These are phyloP conservation scores for Dioszegia hungarica DNA, from an alignment of 768 basidiomycete genomes.

Conservation along the genomic window DNA sequence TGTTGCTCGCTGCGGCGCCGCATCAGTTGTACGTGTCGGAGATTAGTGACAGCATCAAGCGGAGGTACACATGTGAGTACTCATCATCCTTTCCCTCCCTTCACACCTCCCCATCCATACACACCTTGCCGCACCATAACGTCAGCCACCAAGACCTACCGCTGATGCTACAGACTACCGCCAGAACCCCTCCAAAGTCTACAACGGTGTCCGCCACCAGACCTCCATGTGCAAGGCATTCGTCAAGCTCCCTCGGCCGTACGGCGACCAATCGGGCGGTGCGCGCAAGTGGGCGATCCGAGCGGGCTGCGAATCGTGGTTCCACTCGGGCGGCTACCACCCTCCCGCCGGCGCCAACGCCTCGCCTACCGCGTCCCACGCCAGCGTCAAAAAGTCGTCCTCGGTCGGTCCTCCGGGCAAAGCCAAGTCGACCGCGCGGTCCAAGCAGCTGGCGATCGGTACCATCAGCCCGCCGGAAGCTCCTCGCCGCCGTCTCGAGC, in stretches of 20 bases:
- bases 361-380: slow-evolving; percentile 1
- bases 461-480: slow-evolving; percentile 4
- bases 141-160: background rate
- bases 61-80: slow-evolving; percentile 42
- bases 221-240: slow-evolving; percentile 47
- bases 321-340: slow-evolving; percentile 35
- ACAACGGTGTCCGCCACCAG: slow-evolving; percentile 48
- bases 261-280: slow-evolving; percentile 46
- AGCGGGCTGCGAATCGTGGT: slow-evolving; percentile 46
- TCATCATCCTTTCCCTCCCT: slow-evolving; percentile 3
- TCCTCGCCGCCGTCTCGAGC: background rate
- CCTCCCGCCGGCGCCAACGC: slow-evolving; percentile 17
- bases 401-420: slow-evolving; percentile 21
- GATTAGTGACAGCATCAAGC: slow-evolving; percentile 43
- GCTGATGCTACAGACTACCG: slow-evolving; percentile 35
- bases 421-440: slow-evolving; percentile 32
- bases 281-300: slow-evolving; percentile 47
- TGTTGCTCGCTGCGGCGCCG: slow-evolving; percentile 37
- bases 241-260: slow-evolving; percentile 44
- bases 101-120: background rate
- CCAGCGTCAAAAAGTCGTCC: slow-evolving; percentile 2
- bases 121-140: background rate
- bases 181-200: slow-evolving; percentile 47
- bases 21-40: slow-evolving; percentile 45
- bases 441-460: slow-evolving; percentile 39